These are phyloP conservation scores for Pleurotus pulmonarius DNA, from an alignment of 768 basidiomycete genomes.

Conservation along the genomic window DNA sequence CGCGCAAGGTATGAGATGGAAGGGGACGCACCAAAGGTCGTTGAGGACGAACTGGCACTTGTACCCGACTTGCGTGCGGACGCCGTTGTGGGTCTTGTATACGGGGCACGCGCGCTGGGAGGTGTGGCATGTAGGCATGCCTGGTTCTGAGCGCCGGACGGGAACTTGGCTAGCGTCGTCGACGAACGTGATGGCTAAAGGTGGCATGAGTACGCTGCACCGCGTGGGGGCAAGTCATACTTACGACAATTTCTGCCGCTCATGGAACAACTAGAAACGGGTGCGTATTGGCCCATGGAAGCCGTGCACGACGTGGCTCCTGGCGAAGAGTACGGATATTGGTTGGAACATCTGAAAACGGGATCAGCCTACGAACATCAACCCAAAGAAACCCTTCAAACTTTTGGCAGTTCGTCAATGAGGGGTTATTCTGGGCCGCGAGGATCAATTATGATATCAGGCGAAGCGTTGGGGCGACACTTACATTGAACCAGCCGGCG, in stretches of 20 bases:
- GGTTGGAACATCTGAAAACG: constrained; percentile 18
- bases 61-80: constrained; percentile 12
- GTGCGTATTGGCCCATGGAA: constrained; percentile 13
- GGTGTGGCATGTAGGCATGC: constrained; percentile 15
- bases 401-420: constrained; percentile 18
- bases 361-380: background rate
- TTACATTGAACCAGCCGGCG: constrained; percentile 23
- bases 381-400: background rate
- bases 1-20: background rate
- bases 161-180: constrained; percentile 9
- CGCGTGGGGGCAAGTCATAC: background rate
- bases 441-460: too few species aligned
- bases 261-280: constrained; percentile 13
- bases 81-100: constrained; percentile 13
- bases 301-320: constrained; percentile 19
- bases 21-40: constrained; percentile 20
- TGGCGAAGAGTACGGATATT: constrained; percentile 21
- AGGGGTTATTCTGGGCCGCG: background rate
- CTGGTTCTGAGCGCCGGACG: constrained; percentile 4
- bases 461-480: background rate
- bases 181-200: constrained; percentile 8
- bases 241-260: constrained; percentile 16
- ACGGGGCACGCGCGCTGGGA: constrained; percentile 21
- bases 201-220: background rate
- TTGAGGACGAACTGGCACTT: constrained; percentile 20